Evolutionary conservation across 495 filamentous ascomycete genomes (phyloP), one percentile per base, ranked within the genome.

Genomic region (Lentithecium fluviatile): DNA sequence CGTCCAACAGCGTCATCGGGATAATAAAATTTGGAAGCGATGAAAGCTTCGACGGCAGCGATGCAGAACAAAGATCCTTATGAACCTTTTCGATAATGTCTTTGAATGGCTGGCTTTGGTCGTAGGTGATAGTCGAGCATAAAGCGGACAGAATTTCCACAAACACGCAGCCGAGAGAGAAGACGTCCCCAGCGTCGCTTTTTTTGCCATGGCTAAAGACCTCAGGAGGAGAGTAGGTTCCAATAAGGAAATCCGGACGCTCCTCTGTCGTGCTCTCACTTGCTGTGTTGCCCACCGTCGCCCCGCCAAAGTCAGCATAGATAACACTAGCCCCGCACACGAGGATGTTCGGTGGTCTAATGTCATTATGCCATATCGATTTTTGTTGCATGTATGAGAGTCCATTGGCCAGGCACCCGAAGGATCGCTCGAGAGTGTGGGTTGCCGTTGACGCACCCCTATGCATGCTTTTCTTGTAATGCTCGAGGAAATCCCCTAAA

Each of bases 311-410:
- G 42, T 64, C 56, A 10, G 61, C 54, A 20, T 45, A 64, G 8
- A 64, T 20, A 4, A 53, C 23, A 0, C 7, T 46, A 1, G 42
- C 54, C 10, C 21, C 5, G 25, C 59, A 34, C 15, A 64, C 34
- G 36, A 64, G 56, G 8, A 64, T 64, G 32, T 59, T 64, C 3
- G 38, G 45, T 5, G 61, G 61, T 20, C 59, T 59, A 34, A 64
- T 58, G 48, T 58, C 56, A 29, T 64, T 64, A 24, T 64, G 61
- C 13, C 61, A 45, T 45, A 64, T 45, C 29, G 32, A 24, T n/a
- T 53, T 45, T 10, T 56, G 23, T 19, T 62, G 59, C 13, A 62
- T 62, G 32, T 48, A 56, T 12, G 40, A 17, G 21, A 62, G 42
- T 25, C 52, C 52, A 21, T 12, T 32, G 5, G 38, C 38, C 11